phyloP scores from a whole-genome alignment of 2,329 filamentous ascomycete genomes.

The Stenocarpella maydis region DNA sequence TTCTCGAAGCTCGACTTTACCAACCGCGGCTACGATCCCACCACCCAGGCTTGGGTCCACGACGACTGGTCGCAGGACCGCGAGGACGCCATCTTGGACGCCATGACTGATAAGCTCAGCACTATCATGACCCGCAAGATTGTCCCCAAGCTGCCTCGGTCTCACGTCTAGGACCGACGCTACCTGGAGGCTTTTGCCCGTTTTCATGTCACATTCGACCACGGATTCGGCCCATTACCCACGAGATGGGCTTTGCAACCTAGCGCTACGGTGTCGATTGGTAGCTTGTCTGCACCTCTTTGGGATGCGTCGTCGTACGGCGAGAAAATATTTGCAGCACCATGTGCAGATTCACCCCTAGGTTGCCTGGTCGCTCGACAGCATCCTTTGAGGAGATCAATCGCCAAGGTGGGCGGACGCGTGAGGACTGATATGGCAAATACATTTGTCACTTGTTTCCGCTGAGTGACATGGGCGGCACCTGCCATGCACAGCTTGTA shows the following conservation, averaged over 20 bases:
- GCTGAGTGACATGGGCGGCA: not conserved
- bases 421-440: no score
- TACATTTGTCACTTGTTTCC: not conserved
- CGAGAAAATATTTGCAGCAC: not conserved
- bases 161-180: not conserved
- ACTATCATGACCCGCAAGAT: not conserved
- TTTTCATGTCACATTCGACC: no score
- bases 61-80: not conserved
- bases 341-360: not conserved
- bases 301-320: not conserved
- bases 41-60: not conserved
- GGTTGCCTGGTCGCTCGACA: not conserved
- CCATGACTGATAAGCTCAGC: not conserved
- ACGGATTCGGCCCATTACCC: no score
- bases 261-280: no score
- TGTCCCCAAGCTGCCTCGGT: not conserved
- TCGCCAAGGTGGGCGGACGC: not conserved
- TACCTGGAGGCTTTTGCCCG: not conserved
- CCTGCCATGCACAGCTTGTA: not conserved
- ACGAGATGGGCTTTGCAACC: no score
- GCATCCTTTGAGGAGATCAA: not conserved
- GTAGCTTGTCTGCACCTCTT: no score
- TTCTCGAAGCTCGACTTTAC: not conserved
- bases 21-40: not conserved
- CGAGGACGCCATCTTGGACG: not conserved